A percentile compares a stretch with the other conserved stretches of the same genome.
Conservation (phyloP, 257 asterid genomes). For the Prunella vulgaris region DNA sequence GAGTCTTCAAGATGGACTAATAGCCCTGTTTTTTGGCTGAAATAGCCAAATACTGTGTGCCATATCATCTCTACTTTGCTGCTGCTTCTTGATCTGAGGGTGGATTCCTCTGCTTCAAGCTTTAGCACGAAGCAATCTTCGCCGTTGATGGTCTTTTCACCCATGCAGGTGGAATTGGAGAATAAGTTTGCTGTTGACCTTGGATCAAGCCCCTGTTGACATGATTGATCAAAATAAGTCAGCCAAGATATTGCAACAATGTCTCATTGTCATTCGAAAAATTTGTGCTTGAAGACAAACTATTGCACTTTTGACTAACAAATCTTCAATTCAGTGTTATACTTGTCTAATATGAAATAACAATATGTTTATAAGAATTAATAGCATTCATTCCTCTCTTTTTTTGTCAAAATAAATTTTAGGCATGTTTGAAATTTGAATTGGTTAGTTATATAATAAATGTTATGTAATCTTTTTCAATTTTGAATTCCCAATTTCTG, state of each 20-base stretch:
- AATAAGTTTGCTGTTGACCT: slow-evolving; percentile 33
- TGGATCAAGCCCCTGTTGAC: slow-evolving; percentile 42
- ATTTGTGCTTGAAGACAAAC: too few relatives aligned
- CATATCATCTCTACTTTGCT: slow-evolving; percentile 29
- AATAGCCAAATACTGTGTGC: slow-evolving; percentile 40
- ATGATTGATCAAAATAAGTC: background rate
- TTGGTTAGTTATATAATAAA: too few relatives aligned
- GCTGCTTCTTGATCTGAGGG: slow-evolving; percentile 26
- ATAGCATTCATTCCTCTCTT: too few relatives aligned
- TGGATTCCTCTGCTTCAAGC: slow-evolving; percentile 29
- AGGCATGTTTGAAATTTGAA: too few relatives aligned
- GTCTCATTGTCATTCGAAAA: too few relatives aligned
- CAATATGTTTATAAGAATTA: too few relatives aligned
- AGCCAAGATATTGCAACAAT: background rate
- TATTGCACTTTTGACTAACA: too few relatives aligned
- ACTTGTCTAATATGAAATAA: too few relatives aligned
- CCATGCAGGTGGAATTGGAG: slow-evolving; percentile 34
- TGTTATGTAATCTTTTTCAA: background rate
- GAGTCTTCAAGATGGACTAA: slow-evolving; percentile 37
- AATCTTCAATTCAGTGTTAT: too few relatives aligned
- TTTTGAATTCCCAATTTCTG: background rate
- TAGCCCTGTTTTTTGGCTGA: slow-evolving; percentile 43
- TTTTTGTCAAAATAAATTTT: too few relatives aligned
- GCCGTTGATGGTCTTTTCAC: slow-evolving; percentile 31
- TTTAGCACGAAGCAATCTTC: slow-evolving; percentile 43